A percentile compares a stretch with the other conserved stretches of the same genome.
phyloP scores from a whole-genome alignment of 192 early-diverging fungal species.

The Backusella macrospora region DNA sequence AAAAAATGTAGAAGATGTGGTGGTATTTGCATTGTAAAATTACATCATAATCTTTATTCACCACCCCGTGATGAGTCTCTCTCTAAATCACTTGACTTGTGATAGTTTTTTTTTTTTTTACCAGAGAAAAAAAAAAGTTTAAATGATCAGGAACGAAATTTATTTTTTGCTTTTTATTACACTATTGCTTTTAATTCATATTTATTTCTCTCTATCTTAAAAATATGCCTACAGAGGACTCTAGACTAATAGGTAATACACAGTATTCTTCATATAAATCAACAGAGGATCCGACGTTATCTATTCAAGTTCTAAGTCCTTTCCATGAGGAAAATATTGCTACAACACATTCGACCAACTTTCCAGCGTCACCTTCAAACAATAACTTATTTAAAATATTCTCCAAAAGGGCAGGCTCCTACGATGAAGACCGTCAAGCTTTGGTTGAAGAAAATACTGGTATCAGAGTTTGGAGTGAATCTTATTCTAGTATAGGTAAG shows the following conservation, averaged over 20 bases:
- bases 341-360: neutral
- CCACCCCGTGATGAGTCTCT: neutral
- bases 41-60: neutral
- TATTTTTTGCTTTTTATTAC: constrained; percentile 3
- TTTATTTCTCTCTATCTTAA: neutral
- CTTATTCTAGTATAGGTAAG: constrained; percentile 60
- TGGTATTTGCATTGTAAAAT: neutral
- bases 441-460: constrained; percentile 56
- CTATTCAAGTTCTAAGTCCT: constrained; percentile 9
- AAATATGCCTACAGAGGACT: constrained; percentile 6
- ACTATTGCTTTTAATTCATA: neutral
- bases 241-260: constrained; percentile 13
- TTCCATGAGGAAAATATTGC: neutral
- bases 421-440: constrained; percentile 53
- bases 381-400: constrained; percentile 12
- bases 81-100: neutral
- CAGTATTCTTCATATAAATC: constrained; percentile 5
- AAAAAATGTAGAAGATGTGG: neutral
- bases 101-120: neutral
- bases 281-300: neutral
- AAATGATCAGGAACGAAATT: neutral
- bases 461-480: constrained; percentile 60
- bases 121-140: constrained; percentile 7
- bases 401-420: constrained; percentile 39
- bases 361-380: neutral